Conservation (phyloP, 2,329 filamentous ascomycete genomes). For the Colletotrichum truncatum region DNA sequence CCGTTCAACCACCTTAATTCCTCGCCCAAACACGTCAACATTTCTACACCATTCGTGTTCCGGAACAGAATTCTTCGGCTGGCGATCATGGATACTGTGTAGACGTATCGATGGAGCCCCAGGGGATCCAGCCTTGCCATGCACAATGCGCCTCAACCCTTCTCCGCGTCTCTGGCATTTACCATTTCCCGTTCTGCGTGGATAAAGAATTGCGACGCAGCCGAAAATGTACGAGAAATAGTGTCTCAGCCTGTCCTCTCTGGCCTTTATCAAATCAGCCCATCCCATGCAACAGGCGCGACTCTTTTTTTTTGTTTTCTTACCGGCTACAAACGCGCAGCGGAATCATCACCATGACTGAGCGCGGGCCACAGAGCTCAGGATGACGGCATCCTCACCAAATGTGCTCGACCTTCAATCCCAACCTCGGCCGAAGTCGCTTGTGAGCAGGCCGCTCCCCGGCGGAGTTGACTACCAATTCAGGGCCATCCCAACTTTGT, state of each 20-base stretch:
- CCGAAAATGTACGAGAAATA: background rate
- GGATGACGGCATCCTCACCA: background rate
- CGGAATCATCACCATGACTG: slow-evolving; percentile 8
- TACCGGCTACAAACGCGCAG: slow-evolving; percentile 7
- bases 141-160: background rate
- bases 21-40: background rate
- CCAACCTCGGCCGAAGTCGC: slow-evolving; percentile 16
- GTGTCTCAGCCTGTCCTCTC: background rate
- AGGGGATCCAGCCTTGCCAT: background rate
- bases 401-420: background rate
- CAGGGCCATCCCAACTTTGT: slow-evolving; percentile 25
- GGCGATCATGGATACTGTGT: background rate
- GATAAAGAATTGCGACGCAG: background rate
- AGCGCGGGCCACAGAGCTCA: background rate
- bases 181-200: background rate
- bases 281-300: background rate
- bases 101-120: background rate
- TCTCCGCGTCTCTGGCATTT: background rate
- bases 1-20: background rate
- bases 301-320: background rate
- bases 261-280: background rate
- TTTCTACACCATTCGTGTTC: too few species aligned
- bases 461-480: background rate
- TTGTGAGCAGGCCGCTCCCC: slow-evolving; percentile 9
- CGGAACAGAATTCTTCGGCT: background rate